A percentile compares a stretch with the other conserved stretches of the same genome.
Evolutionary conservation across 2,329 filamentous ascomycete genomes (phyloP).

Genomic region (Colletotrichum sp.): DNA sequence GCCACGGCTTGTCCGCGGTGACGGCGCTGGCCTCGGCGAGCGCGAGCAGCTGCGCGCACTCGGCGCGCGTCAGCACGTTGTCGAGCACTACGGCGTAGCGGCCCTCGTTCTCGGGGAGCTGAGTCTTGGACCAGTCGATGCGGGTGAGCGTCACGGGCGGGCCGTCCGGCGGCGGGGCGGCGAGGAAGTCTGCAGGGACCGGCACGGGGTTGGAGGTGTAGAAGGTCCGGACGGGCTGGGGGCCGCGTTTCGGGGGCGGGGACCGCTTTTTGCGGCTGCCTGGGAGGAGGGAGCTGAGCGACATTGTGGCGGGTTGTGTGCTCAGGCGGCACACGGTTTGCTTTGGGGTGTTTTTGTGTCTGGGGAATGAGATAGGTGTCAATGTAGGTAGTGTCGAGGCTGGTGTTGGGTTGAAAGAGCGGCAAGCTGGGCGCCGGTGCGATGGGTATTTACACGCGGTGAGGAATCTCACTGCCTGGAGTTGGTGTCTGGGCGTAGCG

Average conservation of each 20-base stretch:
- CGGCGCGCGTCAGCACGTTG: conserved; percentile 56
- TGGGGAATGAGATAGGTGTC: not conserved
- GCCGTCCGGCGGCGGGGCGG: conserved; percentile 32
- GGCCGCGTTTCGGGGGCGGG: not conserved
- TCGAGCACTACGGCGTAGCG: conserved; percentile 65
- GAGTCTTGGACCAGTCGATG: conserved; percentile 58
- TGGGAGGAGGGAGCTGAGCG: not conserved
- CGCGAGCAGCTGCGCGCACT: conserved; percentile 62
- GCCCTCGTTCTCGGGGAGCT: conserved; percentile 56
- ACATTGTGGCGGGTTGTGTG: not conserved
- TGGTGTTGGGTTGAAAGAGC: not conserved
- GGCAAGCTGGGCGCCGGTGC: not conserved
- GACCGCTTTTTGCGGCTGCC: not conserved
- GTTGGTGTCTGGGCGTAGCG: not conserved
- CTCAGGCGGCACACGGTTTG: not conserved
- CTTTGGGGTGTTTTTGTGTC: not conserved
- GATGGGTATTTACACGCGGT: not conserved
- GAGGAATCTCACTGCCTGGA: not conserved
- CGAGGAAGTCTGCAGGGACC: conserved; percentile 51
- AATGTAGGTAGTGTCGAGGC: not conserved
- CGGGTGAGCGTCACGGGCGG: conserved; percentile 42
- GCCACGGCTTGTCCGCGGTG: conserved; percentile 59
- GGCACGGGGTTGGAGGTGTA: conserved; percentile 37
- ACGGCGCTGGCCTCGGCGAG: conserved; percentile 59
- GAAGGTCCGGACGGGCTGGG: conserved; percentile 3